Base-by-base conservation (phyloP, 1,139 yeast species). In the Suhomyces bribrorum region DNA sequence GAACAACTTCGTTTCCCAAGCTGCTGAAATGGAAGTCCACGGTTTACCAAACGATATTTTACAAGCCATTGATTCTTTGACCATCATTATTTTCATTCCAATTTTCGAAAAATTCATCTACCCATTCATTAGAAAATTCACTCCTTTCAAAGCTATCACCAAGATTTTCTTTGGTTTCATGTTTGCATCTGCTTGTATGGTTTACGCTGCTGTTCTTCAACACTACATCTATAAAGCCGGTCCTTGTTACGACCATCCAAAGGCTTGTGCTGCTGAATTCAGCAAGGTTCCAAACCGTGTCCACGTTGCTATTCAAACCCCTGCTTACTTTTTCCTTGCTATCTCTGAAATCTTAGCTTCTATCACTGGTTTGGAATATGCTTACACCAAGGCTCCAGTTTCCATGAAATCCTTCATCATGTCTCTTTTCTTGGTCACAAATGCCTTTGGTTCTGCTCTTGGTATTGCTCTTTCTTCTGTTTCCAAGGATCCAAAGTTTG, bases 161-260 rank as follows among this genome's bases (percentile, higher is more conserved):
- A 80, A 86, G 61, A 88, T 89, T 50, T 72, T 76, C 56, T 69
- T 72, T 48, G 96, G 97, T 9, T 88, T 88, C 68, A 62, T 83
- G 61, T 70, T 86, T 42, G 89, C 83, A 38, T 62, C 89, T 5
- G 54, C 74, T 29, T 76, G 95, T 28, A 84, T 86, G 82, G 76
- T 81, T 25, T 81, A 84, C 56, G 94, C 95, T 39, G 92, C 95
- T 12, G 81, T 86, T 30, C 73, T 86, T 48, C 96, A 89, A 66
- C 79, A 81, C 56, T 70, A 69, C 56, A 81, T 89, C 47, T 88
- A 88, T 66, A 58, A 64, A 34, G 70, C 86, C 6, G 88, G 88
- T 15, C 92, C 94, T 43, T 87, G 95, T 74, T 87, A 81, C 51
- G 77, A 81, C 45, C 49, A 55, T 38, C 90, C 94, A 31, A 58